Evolutionary conservation across 2,329 filamentous ascomycete genomes (phyloP).

Genomic region (Colletotrichum gigasporum): DNA sequence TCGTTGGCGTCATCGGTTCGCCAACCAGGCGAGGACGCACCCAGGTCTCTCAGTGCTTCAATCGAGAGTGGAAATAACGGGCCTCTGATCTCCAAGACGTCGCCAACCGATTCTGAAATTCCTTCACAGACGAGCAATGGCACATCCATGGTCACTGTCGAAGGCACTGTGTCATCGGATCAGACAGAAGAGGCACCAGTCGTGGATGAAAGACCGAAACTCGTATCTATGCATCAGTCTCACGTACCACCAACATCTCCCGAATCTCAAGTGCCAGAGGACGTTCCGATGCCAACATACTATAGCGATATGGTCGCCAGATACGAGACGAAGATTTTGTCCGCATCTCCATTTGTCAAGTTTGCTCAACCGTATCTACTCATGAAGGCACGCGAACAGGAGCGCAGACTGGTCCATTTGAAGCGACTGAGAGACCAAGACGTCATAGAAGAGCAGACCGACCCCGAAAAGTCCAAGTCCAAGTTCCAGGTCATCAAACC

Average conservation of each 20-base stretch:
- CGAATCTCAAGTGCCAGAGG: constrained; percentile 73
- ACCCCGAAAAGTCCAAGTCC: constrained; percentile 69
- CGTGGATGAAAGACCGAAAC: constrained; percentile 38
- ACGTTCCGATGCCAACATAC: constrained; percentile 86
- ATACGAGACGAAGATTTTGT: constrained; percentile 91
- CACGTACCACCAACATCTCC: constrained; percentile 52
- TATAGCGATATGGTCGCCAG: constrained; percentile 96
- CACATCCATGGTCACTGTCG: constrained; percentile 31
- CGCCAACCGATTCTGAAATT: constrained; percentile 44
- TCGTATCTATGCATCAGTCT: constrained; percentile 51
- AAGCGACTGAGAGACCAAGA: constrained; percentile 85
- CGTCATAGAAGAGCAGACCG: constrained; percentile 62
- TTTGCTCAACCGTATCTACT: constrained; percentile 94
- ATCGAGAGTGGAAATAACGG: constrained; percentile 38
- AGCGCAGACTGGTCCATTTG: constrained; percentile 83
- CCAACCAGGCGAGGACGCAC: constrained; percentile 47
- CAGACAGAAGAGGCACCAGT: constrained; percentile 36
- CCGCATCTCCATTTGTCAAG: constrained; percentile 94
- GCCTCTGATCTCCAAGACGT: constrained; percentile 45
- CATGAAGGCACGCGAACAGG: constrained; percentile 91
- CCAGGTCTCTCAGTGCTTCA: constrained; percentile 42
- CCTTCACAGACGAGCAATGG: constrained; percentile 28
- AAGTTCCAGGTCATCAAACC: constrained; percentile 92
- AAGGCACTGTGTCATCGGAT: constrained; percentile 39
- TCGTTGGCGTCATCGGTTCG: constrained; percentile 39